A percentile compares a stretch with the other conserved stretches of the same genome.
These are phyloP conservation scores for Metarhizium sp. DNA, from an alignment of 2,329 filamentous ascomycete species.

Conservation along the genomic window DNA sequence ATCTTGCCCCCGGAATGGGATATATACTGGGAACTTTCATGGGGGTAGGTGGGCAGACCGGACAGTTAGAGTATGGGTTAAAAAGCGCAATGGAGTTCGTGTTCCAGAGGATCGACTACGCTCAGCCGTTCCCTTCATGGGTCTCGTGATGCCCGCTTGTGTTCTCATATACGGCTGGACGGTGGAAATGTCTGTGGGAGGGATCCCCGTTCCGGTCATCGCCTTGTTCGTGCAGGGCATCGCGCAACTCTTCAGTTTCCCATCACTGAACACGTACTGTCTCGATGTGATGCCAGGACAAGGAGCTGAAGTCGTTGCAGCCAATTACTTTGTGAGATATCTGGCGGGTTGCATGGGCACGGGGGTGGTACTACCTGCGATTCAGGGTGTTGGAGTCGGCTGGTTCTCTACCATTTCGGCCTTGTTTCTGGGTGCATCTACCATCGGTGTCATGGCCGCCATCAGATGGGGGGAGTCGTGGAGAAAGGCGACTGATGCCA, in stretches of 20 bases:
- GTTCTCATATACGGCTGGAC: constrained; percentile 55
- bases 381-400: constrained; percentile 67
- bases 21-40: constrained; percentile 61
- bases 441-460: constrained; percentile 25
- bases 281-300: constrained; percentile 66
- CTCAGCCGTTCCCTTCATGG: constrained; percentile 47
- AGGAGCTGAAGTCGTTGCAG: constrained; percentile 65
- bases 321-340: constrained; percentile 73
- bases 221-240: constrained; percentile 68
- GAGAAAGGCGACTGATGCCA: constrained; percentile 25
- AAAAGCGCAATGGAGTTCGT: constrained; percentile 45
- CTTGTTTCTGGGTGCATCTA: constrained; percentile 26
- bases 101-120: constrained; percentile 61
- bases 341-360: constrained; percentile 63
- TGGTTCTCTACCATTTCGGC: constrained; percentile 65
- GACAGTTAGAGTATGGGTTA: constrained; percentile 55
- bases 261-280: constrained; percentile 70
- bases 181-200: constrained; percentile 39
- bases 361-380: constrained; percentile 62
- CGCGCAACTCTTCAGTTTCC: constrained; percentile 67
- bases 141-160: constrained; percentile 47
- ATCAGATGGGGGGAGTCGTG: constrained; percentile 31
- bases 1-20: constrained; percentile 62
- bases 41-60: constrained; percentile 63
- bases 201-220: constrained; percentile 54